A percentile compares a stretch with the other conserved stretches of the same genome.
Conservation (phyloP, 192 early-diverging fungal species). For the Globomyces pollinis-pini region DNA sequence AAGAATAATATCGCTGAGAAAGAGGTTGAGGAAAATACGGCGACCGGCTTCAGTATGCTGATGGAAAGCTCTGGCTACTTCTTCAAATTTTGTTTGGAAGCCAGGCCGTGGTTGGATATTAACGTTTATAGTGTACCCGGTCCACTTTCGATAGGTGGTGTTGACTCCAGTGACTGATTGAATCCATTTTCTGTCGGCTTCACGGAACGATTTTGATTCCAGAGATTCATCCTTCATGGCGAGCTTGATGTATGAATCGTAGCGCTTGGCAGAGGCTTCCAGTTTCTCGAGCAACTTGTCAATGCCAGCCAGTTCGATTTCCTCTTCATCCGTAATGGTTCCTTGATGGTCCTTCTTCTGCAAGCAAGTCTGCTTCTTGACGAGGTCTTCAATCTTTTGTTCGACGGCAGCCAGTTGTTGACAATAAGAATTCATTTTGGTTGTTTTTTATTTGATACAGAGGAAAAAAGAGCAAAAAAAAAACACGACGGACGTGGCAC, state of each 20-base stretch:
- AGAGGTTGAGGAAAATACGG: constrained; percentile 26
- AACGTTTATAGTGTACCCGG: background rate
- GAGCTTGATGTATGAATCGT: constrained; percentile 7
- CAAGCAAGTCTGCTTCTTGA: constrained; percentile 23
- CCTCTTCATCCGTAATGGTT: constrained; percentile 1
- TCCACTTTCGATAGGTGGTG: constrained; percentile 6
- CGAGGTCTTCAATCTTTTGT: constrained; percentile 24
- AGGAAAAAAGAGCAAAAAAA: no score
- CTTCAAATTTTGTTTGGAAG: constrained; percentile 11
- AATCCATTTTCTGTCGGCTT: constrained; percentile 15
- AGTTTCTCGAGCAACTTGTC: constrained; percentile 10
- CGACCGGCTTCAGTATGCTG: constrained; percentile 15
- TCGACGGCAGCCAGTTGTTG: constrained; percentile 1
- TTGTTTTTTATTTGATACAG: no score
- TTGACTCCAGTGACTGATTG: constrained; percentile 14
- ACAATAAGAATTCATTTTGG: background rate
- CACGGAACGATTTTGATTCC: constrained; percentile 11
- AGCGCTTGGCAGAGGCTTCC: background rate
- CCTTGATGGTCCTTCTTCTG: constrained; percentile 7
- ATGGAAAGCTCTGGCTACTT: constrained; percentile 4
- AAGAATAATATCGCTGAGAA: constrained; percentile 26
- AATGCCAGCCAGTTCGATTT: constrained; percentile 12
- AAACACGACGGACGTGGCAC: no score
- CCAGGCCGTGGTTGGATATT: background rate
- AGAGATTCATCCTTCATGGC: constrained; percentile 5